Base-by-base conservation (phyloP, 2,329 filamentous ascomycete species). In the Hortaea sp. region DNA sequence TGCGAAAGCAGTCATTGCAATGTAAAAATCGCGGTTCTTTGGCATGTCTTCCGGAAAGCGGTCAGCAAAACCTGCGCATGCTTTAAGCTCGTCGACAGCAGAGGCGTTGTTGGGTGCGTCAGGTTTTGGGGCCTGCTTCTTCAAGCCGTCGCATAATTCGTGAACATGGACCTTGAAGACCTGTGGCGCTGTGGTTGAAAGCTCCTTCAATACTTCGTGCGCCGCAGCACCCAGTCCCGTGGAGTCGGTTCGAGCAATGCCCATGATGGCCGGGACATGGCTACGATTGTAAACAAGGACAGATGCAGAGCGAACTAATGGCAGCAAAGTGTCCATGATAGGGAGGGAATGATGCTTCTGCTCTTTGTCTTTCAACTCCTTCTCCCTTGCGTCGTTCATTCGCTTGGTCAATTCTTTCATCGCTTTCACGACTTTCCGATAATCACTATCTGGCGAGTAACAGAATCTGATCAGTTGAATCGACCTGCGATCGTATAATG, bases 151-250 rank as follows among this genome's bases (percentile, higher is more conserved):
- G 68, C 89, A 95, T 41, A 98, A 78, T 51, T 94, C 88, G 50
- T 88, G 85, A 5, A 95, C 85, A 55, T 97, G 90, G 1, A 87
- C 85, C 61, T 92, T 90, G 69, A 98, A 88, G 6, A 97, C 80
- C 48, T 90, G 85, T 0, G 92, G 89, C 53, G 92, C 92, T 40
- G 81, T 79, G 44, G 86, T 82, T 0, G 92, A 97, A 29, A 97
- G 95, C 61, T 95, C 86, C 58, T 88, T 90, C 41, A 97, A 75
- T 44, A 97, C 76, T 60, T 94, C 86, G 59, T 95, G 88, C 1
- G 92, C 90, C 10, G 85, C 81, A 13, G 77, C 71, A 5, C 84
- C 86, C 42, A 95, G 73, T 0, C 82, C 83, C 42, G 85, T 80
- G 59, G 89, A 84, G 60, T 95, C 84, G 7, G 81, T 89, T 58